phyloP scores from a whole-genome alignment of 805 yeast genomes.

The Candida suzukii region DNA sequence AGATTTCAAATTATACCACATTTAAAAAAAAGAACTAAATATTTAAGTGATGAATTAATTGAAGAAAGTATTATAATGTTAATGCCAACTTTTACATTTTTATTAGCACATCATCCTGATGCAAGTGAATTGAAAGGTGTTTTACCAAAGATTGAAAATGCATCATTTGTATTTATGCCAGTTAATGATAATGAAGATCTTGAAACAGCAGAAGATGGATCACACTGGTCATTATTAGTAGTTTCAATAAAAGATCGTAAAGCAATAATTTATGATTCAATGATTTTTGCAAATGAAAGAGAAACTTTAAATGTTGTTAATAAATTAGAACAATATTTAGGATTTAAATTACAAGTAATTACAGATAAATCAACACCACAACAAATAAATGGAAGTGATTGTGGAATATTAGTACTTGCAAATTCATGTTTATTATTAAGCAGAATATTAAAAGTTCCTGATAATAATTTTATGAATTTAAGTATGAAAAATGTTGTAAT shows the following conservation, averaged over 20 bases:
- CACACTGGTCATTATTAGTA: slow-evolving; percentile 69
- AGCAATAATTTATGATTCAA: slow-evolving; percentile 54
- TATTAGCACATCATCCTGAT: slow-evolving; percentile 45
- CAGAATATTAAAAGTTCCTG: slow-evolving; percentile 23
- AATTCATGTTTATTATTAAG: slow-evolving; percentile 28
- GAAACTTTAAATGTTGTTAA: slow-evolving; percentile 26
- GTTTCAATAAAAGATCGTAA: slow-evolving; percentile 39
- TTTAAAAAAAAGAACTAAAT: slow-evolving; percentile 18
- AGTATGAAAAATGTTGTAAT: slow-evolving; percentile 33
- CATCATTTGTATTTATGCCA: slow-evolving; percentile 57
- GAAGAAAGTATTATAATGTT: slow-evolving; percentile 31
- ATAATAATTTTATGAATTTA: slow-evolving; percentile 28
- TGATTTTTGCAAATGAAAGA: slow-evolving; percentile 35
- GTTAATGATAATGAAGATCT: slow-evolving; percentile 59
- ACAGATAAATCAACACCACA: slow-evolving; percentile 38
- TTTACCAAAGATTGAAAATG: slow-evolving; percentile 35
- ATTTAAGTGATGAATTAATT: slow-evolving; percentile 14
- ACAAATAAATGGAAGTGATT: slow-evolving; percentile 59
- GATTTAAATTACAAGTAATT: slow-evolving; percentile 11
- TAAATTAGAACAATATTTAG: slow-evolving; percentile 24
- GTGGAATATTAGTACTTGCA: slow-evolving; percentile 44
- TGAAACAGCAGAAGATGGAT: slow-evolving; percentile 56
- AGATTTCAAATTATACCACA: slow-evolving; percentile 21
- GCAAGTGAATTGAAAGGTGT: slow-evolving; percentile 35
- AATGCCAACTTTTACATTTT: slow-evolving; percentile 59